A percentile compares a stretch with the other conserved stretches of the same genome.
These are phyloP conservation scores for Prosopis cineraria DNA, from an alignment of 306 rosid species.

Conservation along the genomic window DNA sequence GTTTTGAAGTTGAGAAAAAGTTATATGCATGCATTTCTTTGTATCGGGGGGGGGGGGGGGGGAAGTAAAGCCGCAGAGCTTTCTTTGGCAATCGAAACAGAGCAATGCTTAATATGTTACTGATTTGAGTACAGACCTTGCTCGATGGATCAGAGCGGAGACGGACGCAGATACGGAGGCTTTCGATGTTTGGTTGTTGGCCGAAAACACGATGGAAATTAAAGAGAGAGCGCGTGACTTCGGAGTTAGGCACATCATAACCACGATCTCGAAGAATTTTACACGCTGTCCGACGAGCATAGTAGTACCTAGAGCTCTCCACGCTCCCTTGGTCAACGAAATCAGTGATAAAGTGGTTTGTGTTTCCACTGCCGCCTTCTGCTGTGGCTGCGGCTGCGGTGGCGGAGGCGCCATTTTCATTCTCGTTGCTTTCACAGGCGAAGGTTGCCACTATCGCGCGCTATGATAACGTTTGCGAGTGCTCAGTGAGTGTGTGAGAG, in stretches of 20 bases:
- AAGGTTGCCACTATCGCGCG: background rate
- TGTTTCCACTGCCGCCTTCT: background rate
- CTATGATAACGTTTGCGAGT: background rate
- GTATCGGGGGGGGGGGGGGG: too few relatives aligned
- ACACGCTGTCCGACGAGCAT: conserved; percentile 34
- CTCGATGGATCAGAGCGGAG: conserved; percentile 39
- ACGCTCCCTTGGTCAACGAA: conserved; percentile 1
- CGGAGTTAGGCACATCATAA: conserved; percentile 42
- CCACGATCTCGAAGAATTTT: conserved; percentile 61
- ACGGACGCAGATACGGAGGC: conserved; percentile 34
- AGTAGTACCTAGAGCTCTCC: conserved; percentile 47
- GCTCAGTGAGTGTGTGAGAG: background rate
- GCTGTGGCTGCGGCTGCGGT: too few relatives aligned
- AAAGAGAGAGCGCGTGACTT: conserved; percentile 39
- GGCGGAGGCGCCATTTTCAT: background rate
- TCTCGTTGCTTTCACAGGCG: background rate
- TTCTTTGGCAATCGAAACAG: background rate
- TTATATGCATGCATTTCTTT: background rate
- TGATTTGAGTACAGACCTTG: conserved; percentile 32
- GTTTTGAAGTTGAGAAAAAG: background rate
- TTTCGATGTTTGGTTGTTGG: conserved; percentile 32
- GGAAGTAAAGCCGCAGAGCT: too few relatives aligned
- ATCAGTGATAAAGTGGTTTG: conserved; percentile 10
- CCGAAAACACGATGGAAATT: conserved; percentile 47
- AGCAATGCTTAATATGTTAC: background rate